Evolutionary conservation across 441 rosid genomes (phyloP).

Genomic region (Populus tomentosa): DNA sequence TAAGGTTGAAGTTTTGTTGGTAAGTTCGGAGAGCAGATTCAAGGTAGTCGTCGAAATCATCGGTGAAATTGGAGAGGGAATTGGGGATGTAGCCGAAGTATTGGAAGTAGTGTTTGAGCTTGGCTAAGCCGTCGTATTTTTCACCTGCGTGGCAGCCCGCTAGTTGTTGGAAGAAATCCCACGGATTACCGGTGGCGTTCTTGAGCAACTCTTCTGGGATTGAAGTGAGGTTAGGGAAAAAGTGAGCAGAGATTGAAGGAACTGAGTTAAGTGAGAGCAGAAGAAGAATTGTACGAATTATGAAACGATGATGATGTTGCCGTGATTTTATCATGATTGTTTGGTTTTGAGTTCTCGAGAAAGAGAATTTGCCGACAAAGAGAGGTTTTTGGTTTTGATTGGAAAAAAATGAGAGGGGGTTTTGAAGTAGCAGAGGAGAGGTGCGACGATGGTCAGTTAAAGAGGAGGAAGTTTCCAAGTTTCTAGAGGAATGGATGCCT

Average conservation of each 20-base stretch:
- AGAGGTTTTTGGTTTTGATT: neutral
- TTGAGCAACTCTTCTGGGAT: slow-evolving; percentile 41
- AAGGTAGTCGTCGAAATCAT: slow-evolving; percentile 48
- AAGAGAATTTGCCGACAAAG: neutral
- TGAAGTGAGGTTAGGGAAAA: slow-evolving; percentile 50
- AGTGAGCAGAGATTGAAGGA: slow-evolving; percentile 34
- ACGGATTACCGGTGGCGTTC: slow-evolving; percentile 36
- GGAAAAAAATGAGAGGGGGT: neutral
- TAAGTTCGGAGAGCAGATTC: slow-evolving; percentile 53
- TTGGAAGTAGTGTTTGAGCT: slow-evolving; percentile 59
- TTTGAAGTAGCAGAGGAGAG: neutral
- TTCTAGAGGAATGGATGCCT: neutral
- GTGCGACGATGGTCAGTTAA: neutral
- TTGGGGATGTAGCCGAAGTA: slow-evolving; percentile 66
- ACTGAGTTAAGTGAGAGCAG: slow-evolving; percentile 15
- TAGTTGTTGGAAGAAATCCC: slow-evolving; percentile 54
- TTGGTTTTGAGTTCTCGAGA: neutral
- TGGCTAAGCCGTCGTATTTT: slow-evolving; percentile 33
- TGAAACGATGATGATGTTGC: neutral
- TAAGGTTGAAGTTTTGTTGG: slow-evolving; percentile 55
- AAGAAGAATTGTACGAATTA: slow-evolving; percentile 8
- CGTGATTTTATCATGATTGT: neutral
- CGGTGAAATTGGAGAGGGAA: slow-evolving; percentile 35
- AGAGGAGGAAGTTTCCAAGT: neutral
- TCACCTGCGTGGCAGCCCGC: slow-evolving; percentile 63